Base-by-base conservation (phyloP, 2,329 filamentous ascomycete genomes). In the Pestalotiopsis sp. region DNA sequence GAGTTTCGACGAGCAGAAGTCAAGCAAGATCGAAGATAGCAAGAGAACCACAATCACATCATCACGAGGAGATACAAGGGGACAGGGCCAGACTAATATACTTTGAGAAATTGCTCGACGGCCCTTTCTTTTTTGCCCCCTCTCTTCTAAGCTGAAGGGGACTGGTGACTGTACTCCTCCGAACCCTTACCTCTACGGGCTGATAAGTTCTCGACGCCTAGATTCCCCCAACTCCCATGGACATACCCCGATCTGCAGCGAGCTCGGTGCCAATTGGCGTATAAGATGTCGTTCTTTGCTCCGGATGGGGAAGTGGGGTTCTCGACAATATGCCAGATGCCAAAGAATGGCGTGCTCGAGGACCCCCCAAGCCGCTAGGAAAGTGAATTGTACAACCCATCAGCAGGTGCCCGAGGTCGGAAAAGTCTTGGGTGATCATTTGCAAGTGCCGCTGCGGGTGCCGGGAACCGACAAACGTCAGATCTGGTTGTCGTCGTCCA, bases 221-320 rank as follows among this genome's bases (percentile, higher is more conserved):
- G 45, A n/a, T 9, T 11, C 17, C 59, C 59, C 61, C 38, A 64
- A 52, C 31, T 49, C 20, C 6, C 61, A 49, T 36, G 31, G 7
- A 36, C 23, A 41, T 36, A 36, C 36, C 59, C 23, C n/a, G 36
- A 23, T 20, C 61, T 27, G 41, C 63, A 56, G 39, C 17, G n/a
- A 14, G 31, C n/a, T 14, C 38, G 11, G 31, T 20, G 17, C 61
- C 36, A 64, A 64, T 45, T 64, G 27, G 61, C 38, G 31, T 14
- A n/a, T 17, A 36, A 25, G 14, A 23, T 23, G 20, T 39, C 36
- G 20, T 36, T 14, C 20, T 27, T 56, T n/a, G 64, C 41, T 45
- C 56, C 64, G 20, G 60, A 60, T 66, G 64, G 64, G 64, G 64
- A 66, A 66, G 64, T 66, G 64, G 64, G 64, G 64, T 66, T 20